Conservation (phyloP, 164 flowering plant species). For the Chimonanthus salicifolius region DNA sequence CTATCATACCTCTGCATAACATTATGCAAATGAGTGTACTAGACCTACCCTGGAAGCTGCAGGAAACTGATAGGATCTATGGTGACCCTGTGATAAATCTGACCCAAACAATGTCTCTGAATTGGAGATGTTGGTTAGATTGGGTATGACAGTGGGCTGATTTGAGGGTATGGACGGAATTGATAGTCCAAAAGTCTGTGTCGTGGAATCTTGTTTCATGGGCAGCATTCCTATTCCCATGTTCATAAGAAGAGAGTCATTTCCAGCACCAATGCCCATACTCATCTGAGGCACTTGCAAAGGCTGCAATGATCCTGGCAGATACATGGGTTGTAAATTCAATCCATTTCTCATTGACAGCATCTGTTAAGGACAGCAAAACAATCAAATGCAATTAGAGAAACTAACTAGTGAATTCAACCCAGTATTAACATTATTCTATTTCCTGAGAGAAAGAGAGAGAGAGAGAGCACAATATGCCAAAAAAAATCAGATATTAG, state of each 20-base stretch:
- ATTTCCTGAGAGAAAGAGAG: too few relatives aligned
- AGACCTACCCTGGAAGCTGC: conserved; percentile 30
- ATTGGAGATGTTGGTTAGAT: conserved; percentile 21
- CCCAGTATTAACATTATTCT: too few relatives aligned
- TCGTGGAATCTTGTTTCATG: conserved; percentile 22
- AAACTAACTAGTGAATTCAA: not conserved
- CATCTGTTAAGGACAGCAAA: conserved; percentile 41
- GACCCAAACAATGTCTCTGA: conserved; percentile 30
- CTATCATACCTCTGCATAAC: not conserved
- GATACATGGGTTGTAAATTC: conserved; percentile 56
- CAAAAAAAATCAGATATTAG: too few relatives aligned
- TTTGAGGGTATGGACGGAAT: conserved; percentile 24
- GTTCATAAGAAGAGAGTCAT: conserved; percentile 24
- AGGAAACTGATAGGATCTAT: conserved; percentile 32
- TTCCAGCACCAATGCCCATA: conserved; percentile 29
- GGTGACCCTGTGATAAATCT: conserved; percentile 32
- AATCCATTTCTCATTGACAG: conserved; percentile 73
- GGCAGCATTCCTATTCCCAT: conserved; percentile 20
- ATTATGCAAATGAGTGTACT: not conserved
- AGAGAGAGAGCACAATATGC: too few relatives aligned
- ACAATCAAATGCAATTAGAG: conserved; percentile 7
- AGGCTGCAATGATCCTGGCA: conserved; percentile 46
- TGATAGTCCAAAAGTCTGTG: conserved; percentile 20
- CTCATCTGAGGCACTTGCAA: conserved; percentile 38
- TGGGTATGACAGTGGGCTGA: conserved; percentile 21